Conservation (phyloP, 768 basidiomycete species). For the Amanita fuliginea region DNA sequence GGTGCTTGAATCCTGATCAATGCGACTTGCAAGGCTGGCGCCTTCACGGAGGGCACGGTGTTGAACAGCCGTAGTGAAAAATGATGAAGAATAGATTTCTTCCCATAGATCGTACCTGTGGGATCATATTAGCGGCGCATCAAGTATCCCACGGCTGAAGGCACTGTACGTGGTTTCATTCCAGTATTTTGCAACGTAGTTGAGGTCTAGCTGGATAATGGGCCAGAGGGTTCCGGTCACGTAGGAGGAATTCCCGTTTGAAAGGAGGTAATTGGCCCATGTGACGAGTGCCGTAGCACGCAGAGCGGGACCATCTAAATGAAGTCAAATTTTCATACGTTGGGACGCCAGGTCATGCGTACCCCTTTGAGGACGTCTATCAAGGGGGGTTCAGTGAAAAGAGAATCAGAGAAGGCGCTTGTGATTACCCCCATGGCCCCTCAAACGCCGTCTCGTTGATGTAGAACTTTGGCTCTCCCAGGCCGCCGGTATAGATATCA, state of each 20-base stretch:
- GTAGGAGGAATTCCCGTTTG: slow-evolving; percentile 32
- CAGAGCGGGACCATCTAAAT: slow-evolving; percentile 59
- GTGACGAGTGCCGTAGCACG: slow-evolving; percentile 56
- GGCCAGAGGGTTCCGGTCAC: slow-evolving; percentile 53
- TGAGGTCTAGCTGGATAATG: slow-evolving; percentile 58
- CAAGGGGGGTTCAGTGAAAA: not conserved
- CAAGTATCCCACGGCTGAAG: slow-evolving; percentile 7
- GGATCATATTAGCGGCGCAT: not conserved
- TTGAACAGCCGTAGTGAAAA: slow-evolving; percentile 74
- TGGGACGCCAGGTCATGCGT: not conserved
- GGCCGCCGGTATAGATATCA: slow-evolving; percentile 43
- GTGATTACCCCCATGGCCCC: slow-evolving; percentile 27
- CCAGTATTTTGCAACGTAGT: slow-evolving; percentile 64
- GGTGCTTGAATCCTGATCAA: slow-evolving; percentile 36
- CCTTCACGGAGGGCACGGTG: slow-evolving; percentile 68
- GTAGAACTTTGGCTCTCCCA: slow-evolving; percentile 68
- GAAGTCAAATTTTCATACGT: not conserved
- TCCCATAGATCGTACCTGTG: slow-evolving; percentile 67
- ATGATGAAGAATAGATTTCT: slow-evolving; percentile 59
- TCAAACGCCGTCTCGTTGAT: slow-evolving; percentile 28
- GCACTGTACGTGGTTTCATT: slow-evolving; percentile 42
- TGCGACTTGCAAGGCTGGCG: slow-evolving; percentile 43
- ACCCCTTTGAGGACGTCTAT: slow-evolving; percentile 50
- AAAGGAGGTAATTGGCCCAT: slow-evolving; percentile 52
- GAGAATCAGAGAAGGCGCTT: not conserved